These are phyloP conservation scores for Nemania serpens DNA, from an alignment of 2,329 filamentous ascomycete species.

Conservation along the genomic window DNA sequence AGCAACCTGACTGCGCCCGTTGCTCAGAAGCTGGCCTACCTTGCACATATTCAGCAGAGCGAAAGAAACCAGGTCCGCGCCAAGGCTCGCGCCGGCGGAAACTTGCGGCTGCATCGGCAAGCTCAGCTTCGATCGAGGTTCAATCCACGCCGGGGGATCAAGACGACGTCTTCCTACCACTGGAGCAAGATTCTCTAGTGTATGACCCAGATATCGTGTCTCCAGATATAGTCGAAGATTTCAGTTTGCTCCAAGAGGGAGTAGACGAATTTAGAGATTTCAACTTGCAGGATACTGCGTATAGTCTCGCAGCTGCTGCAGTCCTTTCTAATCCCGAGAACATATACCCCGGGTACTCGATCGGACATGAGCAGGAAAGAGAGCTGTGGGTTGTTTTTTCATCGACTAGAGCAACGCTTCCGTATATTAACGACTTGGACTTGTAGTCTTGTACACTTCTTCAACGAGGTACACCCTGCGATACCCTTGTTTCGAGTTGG, in stretches of 20 bases:
- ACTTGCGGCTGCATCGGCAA: neutral
- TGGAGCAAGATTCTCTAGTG: neutral
- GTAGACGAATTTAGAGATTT: slow-evolving; percentile 13
- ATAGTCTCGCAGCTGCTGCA: slow-evolving; percentile 2
- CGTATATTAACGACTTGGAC: neutral
- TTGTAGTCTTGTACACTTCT: slow-evolving; percentile 35
- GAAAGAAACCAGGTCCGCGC: slow-evolving; percentile 41
- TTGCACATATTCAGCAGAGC: slow-evolving; percentile 40
- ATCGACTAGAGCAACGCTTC: neutral
- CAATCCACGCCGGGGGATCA: neutral
- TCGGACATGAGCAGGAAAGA: slow-evolving; percentile 30
- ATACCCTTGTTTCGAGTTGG: slow-evolving; percentile 39
- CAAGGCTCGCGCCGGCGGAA: slow-evolving; percentile 35
- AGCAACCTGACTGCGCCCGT: slow-evolving; percentile 42
- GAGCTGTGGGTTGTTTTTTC: slow-evolving; percentile 26
- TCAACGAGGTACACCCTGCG: slow-evolving; percentile 39
- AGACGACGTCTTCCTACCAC: neutral
- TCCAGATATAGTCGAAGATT: neutral
- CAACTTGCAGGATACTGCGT: slow-evolving; percentile 15
- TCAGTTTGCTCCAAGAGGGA: slow-evolving; percentile 2
- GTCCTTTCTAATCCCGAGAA: neutral
- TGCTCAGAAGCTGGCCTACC: slow-evolving; percentile 37
- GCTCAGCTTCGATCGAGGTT: slow-evolving; percentile 10
- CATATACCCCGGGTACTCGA: slow-evolving; percentile 30
- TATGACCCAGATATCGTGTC: neutral